phyloP scores from a whole-genome alignment of 495 filamentous ascomycete genomes.

The Amorphotheca resinae region DNA sequence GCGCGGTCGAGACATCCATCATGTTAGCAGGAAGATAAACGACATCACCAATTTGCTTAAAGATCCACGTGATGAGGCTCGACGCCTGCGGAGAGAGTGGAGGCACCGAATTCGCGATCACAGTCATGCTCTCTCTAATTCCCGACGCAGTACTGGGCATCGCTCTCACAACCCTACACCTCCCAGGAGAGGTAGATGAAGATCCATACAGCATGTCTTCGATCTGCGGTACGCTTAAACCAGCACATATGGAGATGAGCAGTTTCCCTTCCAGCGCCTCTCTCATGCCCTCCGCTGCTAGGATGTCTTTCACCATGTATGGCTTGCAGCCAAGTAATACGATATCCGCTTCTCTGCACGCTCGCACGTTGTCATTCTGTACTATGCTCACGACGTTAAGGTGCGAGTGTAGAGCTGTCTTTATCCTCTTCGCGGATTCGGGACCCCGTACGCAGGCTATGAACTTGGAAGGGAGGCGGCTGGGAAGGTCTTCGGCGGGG shows the following conservation, averaged over 20 bases:
- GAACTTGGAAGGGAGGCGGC: constrained; percentile 54
- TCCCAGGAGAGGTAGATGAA: constrained; percentile 14
- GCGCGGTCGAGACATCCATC: constrained; percentile 66
- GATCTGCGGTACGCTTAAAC: constrained; percentile 57
- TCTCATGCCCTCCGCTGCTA: constrained; percentile 50
- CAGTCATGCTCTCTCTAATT: constrained; percentile 71
- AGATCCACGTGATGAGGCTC: constrained; percentile 63
- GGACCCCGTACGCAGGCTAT: constrained; percentile 60
- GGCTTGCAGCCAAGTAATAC: constrained; percentile 71
- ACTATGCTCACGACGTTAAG: constrained; percentile 29
- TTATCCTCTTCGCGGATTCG: constrained; percentile 50
- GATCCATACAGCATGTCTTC: constrained; percentile 42
- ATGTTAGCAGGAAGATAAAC: constrained; percentile 16
- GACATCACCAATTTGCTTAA: constrained; percentile 37
- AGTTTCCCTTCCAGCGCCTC: constrained; percentile 66
- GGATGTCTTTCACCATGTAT: constrained; percentile 51
- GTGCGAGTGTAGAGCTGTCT: constrained; percentile 41
- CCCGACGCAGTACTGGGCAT: constrained; percentile 68
- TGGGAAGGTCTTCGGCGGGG: constrained; percentile 35
- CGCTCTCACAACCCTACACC: constrained; percentile 53
- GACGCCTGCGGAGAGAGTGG: constrained; percentile 38
- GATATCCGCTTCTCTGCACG: constrained; percentile 14
- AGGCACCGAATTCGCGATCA: constrained; percentile 49
- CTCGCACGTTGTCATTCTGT: constrained; percentile 16
- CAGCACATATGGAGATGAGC: constrained; percentile 73